These are phyloP conservation scores for Pichia terricola DNA, from an alignment of 1,139 yeast genomes.

Conservation along the genomic window DNA sequence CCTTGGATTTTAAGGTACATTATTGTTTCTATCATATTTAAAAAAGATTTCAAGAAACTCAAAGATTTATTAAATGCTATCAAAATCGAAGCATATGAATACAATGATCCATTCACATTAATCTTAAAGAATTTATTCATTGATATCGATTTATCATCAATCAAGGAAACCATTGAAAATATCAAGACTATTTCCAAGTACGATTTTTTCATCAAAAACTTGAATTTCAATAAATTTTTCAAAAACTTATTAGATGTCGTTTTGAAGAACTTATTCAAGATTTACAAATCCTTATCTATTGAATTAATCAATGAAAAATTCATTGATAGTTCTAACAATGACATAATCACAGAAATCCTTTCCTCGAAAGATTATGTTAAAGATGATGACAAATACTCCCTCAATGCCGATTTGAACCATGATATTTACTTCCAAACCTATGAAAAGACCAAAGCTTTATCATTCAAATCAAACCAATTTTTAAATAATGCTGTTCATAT, in stretches of 20 bases:
- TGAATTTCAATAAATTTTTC: conserved; percentile 15
- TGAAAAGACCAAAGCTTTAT: conserved; percentile 51
- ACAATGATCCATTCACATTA: conserved; percentile 49
- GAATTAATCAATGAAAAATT: conserved; percentile 13
- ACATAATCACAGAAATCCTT: conserved; percentile 5
- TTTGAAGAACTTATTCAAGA: conserved; percentile 19
- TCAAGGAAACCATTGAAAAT: conserved; percentile 37
- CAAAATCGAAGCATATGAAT: conserved; percentile 51
- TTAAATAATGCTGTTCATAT: conserved; percentile 29
- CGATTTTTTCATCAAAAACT: conserved; percentile 44
- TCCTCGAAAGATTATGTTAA: conserved; percentile 7
- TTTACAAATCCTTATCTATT: conserved; percentile 16
- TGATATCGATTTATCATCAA: conserved; percentile 46
- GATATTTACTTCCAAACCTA: conserved; percentile 47
- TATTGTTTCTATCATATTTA: conserved; percentile 45
- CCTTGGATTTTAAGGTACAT: conserved; percentile 60
- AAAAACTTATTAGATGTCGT: conserved; percentile 16
- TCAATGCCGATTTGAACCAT: conserved; percentile 36
- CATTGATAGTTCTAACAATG: conserved; percentile 5
- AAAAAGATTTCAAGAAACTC: conserved; percentile 34
- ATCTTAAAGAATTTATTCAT: conserved; percentile 45
- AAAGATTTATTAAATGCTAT: conserved; percentile 48
- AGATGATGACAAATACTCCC: conserved; percentile 24
- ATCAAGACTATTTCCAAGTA: conserved; percentile 36
- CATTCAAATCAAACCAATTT: conserved; percentile 47